phyloP scores from a whole-genome alignment of 805 yeast species.

The Metschnikowia hibisci region DNA sequence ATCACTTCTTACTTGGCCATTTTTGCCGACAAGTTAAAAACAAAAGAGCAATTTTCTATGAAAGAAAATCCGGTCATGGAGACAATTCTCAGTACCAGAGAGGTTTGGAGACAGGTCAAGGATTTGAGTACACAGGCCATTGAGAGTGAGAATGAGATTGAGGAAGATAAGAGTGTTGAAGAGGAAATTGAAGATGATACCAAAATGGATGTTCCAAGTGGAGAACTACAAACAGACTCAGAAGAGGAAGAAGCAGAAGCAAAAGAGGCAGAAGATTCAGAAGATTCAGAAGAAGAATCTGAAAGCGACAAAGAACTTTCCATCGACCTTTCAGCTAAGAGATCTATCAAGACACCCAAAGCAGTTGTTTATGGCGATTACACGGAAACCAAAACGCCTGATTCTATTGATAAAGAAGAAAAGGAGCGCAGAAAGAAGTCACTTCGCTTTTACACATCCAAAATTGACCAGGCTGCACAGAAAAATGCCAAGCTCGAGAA shows the following conservation, averaged over 20 bases:
- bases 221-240: conserved; percentile 17
- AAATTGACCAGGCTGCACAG: conserved; percentile 79
- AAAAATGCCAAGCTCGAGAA: conserved; percentile 49
- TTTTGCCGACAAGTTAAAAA: conserved; percentile 52
- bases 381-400: conserved; percentile 62
- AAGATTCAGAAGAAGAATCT: conserved; percentile 20
- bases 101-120: conserved; percentile 83
- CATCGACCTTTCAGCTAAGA: conserved; percentile 42
- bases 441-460: conserved; percentile 92
- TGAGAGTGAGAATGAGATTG: conserved; percentile 1
- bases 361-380: conserved; percentile 43
- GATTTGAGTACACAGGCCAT: conserved; percentile 21
- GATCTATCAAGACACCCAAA: conserved; percentile 41
- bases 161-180: conserved; percentile 1
- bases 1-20: conserved; percentile 76
- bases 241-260: conserved; percentile 9
- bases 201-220: too few relatives aligned
- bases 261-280: too few relatives aligned
- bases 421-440: conserved; percentile 75
- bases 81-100: conserved; percentile 72
- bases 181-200: conserved; percentile 9
- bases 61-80: conserved; percentile 91
- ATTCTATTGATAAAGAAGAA: conserved; percentile 82
- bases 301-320: conserved; percentile 38
- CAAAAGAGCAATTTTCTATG: conserved; percentile 58